phyloP scores from a whole-genome alignment of 2,329 filamentous ascomycete species.

The Ascochyta clinopodiicola region DNA sequence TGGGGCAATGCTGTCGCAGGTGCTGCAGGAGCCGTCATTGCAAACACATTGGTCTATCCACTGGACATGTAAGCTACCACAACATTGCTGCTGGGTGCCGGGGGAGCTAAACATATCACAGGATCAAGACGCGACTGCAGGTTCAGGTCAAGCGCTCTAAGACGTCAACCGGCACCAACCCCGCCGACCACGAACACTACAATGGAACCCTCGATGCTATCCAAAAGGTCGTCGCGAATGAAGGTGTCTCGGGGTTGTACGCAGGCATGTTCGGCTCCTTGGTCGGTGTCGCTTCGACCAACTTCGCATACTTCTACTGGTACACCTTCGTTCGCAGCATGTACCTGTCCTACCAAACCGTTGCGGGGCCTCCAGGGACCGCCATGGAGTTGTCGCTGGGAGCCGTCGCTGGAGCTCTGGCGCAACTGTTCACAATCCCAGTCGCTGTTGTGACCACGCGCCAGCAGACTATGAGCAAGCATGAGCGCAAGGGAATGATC shows the following conservation, averaged over 20 bases:
- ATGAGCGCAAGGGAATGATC: conserved; percentile 82
- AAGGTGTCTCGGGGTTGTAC: conserved; percentile 84
- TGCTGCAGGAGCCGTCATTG: conserved; percentile 89
- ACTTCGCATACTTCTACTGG: conserved; percentile 99
- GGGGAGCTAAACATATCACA: conserved; percentile 49
- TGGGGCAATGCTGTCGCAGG: conserved; percentile 95
- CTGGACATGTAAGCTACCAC: conserved; percentile 80
- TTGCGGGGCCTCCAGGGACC: conserved; percentile 73
- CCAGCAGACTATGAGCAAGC: conserved; percentile 89
- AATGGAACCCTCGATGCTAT: conserved; percentile 88
- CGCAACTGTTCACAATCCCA: conserved; percentile 95
- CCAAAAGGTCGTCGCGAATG: conserved; percentile 78
- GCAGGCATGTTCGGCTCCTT: conserved; percentile 86
- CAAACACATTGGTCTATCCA: conserved; percentile 94
- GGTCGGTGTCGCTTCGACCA: conserved; percentile 92
- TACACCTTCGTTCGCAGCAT: conserved; percentile 86
- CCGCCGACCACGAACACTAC: conserved; percentile 73
- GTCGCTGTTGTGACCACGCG: conserved; percentile 94
- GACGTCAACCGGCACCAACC: conserved; percentile 46
- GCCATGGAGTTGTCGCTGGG: conserved; percentile 83
- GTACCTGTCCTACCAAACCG: conserved; percentile 69
- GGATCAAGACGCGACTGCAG: conserved; percentile 94
- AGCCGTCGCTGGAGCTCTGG: conserved; percentile 85
- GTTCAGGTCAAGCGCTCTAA: conserved; percentile 78
- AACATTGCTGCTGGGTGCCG: neutral